Base-by-base conservation (phyloP, 371 early-diverging fungal species). In the Saksenaea oblongispora region DNA sequence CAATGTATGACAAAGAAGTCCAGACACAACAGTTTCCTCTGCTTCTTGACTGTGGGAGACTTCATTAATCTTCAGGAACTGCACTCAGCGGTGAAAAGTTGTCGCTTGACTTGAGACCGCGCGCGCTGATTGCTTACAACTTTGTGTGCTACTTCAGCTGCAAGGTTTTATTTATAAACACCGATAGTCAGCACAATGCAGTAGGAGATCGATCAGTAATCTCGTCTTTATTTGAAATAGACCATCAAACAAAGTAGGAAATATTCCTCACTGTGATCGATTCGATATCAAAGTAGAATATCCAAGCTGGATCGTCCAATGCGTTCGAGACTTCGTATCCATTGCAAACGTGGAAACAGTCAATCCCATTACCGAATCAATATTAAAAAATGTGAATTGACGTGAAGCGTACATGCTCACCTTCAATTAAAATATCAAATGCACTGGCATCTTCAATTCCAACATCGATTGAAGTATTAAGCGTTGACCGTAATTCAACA, bases 291-390 rank as follows among this genome's bases (percentile, higher is more conserved):
- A 47, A 3, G 47, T 47, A 47, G 18, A 47, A 1, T 8, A 47
- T 47, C 9, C 47, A 47, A 47, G 47, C 18, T 47, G 47, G 47
- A 47, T 18, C 47, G 18, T 47, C 47, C 47, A 18, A 58, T 35
- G 36, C 3, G 36, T 13, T 37, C 22, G 17, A 58, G 24, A 11
- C 18, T 58, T 58, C 26, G 13, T 37, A 26, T 26, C 27, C 58
- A 36, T 58, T 35, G 58, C 58, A 58, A 22, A 58, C 5, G 58
- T 18, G 17, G 58, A 26, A 7, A 58, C 18, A 37, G 24, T 14
- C 41, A 37, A 37, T 58, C 41, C 58, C 36, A 58, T 37, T 58
- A 37, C 41, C 47, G 18, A 47, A 37, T 58, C 22, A 58, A 35
- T 35, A 34, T 56, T 35, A 34, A 56, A 35, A 15, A 34, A 26